Conservation (phyloP, 192 early-diverging fungal genomes). For the Mortierella claussenii region DNA sequence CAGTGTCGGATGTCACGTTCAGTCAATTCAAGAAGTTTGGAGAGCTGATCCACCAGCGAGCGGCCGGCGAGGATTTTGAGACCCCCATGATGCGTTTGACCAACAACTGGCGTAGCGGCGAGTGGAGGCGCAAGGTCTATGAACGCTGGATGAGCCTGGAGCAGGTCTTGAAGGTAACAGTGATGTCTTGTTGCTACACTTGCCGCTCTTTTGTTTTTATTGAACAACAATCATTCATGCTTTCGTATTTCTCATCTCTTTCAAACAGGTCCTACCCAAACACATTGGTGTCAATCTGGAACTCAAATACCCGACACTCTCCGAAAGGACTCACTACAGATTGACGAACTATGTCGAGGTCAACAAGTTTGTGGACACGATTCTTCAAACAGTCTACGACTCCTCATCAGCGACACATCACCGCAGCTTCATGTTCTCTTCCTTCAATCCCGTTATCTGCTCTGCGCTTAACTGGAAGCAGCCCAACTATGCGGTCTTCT, state of each 20-base stretch:
- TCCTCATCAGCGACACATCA: constrained; percentile 59
- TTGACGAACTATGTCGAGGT: constrained; percentile 74
- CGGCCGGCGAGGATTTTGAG: constrained; percentile 35
- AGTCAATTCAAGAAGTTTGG: constrained; percentile 62
- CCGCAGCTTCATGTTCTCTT: constrained; percentile 79
- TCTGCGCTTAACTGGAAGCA: constrained; percentile 99
- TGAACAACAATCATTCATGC: no score
- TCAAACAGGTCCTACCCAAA: constrained; percentile 68
- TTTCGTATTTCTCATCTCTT: background rate
- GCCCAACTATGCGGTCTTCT: constrained; percentile 97
- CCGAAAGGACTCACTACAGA: constrained; percentile 62
- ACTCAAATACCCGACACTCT: constrained; percentile 86
- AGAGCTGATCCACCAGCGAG: constrained; percentile 22
- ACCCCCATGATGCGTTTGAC: constrained; percentile 9
- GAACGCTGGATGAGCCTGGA: constrained; percentile 69
- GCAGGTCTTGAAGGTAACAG: constrained; percentile 78
- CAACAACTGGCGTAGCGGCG: constrained; percentile 26
- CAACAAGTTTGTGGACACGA: constrained; percentile 88
- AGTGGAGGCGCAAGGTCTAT: constrained; percentile 50
- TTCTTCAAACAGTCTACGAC: constrained; percentile 90
- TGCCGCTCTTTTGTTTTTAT: no score
- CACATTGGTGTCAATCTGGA: constrained; percentile 87
- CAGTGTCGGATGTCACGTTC: constrained; percentile 63
- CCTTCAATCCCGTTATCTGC: constrained; percentile 92
- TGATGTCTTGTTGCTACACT: background rate